Base-by-base conservation (phyloP, 257 asterid species). In the Solanum dulcamara region DNA sequence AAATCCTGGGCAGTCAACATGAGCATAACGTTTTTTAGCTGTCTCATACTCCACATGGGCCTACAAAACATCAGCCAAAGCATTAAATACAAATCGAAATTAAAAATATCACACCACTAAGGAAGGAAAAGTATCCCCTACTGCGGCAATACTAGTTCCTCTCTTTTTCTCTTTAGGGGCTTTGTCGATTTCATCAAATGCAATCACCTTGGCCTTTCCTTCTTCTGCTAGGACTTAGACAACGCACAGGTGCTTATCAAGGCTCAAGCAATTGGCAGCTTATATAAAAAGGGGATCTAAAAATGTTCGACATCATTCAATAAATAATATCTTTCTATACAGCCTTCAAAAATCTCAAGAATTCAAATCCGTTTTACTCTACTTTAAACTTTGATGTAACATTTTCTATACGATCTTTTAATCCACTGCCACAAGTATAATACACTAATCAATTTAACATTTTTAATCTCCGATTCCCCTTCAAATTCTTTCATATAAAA, bases 111-210 rank as follows among this genome's bases (percentile, higher is more conserved):
- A 68, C 70, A 67, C 62, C 44, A 75, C 81, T 22, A 30, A 81
- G 67, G 72, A 71, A 26, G 53, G 55, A 24, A 83, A 64, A 35
- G 32, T 32, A 32, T 35, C 64, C 10, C 94, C 42, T 46, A 96
- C 99, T 90, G 99, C 91, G 26, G 99, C 96, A 83, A 96, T 96
- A 12, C 98, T 96, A 87, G 94, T 96, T 86, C 99, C 99, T 88
- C 99, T 94, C 88, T 93, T 96, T 85, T 91, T 94, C 94, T 96
- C 99, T 87, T 96, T 98, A 28, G 99, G 99, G 79, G 99, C 99
- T 88, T 96, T 94, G 87, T 96, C 99, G 60, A 94, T 96, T 89
- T 96, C 98, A 92, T 96, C 98, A 84, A 96, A 96, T 10, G 98
- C 98, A 88, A 94, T 64, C 40, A 97, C 98, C 50, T 96, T 95